phyloP scores from a whole-genome alignment of 768 basidiomycete genomes.

The Hortiboletus campestris region DNA sequence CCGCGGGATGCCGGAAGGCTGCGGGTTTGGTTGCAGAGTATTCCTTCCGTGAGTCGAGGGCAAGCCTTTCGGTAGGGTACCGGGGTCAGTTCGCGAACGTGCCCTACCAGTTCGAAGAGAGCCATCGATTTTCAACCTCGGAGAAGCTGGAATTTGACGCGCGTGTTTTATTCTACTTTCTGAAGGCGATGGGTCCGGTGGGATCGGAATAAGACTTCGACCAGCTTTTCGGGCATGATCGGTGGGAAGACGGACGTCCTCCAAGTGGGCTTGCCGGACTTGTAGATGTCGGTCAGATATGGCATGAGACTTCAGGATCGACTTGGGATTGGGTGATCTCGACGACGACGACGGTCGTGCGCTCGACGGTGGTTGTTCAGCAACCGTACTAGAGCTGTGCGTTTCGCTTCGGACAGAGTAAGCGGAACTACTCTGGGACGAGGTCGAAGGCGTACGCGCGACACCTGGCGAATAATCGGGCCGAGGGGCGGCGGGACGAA shows the following conservation, averaged over 20 bases:
- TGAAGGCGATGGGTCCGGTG: slow-evolving; percentile 5
- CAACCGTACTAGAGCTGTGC: no score
- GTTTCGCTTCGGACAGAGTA: slow-evolving; percentile 9
- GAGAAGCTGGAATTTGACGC: slow-evolving; percentile 4
- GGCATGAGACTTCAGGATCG: slow-evolving; percentile 26
- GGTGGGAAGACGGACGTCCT: slow-evolving; percentile 1
- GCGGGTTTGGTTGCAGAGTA: slow-evolving; percentile 9
- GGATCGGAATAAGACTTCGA: slow-evolving; percentile 5
- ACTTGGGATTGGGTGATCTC: slow-evolving; percentile 31
- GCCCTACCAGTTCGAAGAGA: slow-evolving; percentile 21
- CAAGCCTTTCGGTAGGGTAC: slow-evolving; percentile 11
- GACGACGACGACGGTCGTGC: slow-evolving; percentile 26
- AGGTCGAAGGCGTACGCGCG: slow-evolving; percentile 18
- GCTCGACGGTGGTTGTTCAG: not conserved
- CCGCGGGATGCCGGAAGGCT: slow-evolving; percentile 27
- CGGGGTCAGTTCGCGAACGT: slow-evolving; percentile 33
- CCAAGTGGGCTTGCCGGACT: slow-evolving; percentile 7
- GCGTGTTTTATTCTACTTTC: slow-evolving; percentile 9
- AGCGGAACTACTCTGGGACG: slow-evolving; percentile 18
- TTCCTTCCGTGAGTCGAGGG: slow-evolving; percentile 4
- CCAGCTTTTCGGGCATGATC: slow-evolving; percentile 14
- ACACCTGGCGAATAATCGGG: slow-evolving; percentile 4
- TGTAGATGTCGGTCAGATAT: slow-evolving; percentile 19
- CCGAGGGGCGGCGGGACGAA: not conserved
- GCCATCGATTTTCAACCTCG: slow-evolving; percentile 8